Conservation (phyloP, 2,329 filamentous ascomycete species). For the Grosmannia serpens region DNA sequence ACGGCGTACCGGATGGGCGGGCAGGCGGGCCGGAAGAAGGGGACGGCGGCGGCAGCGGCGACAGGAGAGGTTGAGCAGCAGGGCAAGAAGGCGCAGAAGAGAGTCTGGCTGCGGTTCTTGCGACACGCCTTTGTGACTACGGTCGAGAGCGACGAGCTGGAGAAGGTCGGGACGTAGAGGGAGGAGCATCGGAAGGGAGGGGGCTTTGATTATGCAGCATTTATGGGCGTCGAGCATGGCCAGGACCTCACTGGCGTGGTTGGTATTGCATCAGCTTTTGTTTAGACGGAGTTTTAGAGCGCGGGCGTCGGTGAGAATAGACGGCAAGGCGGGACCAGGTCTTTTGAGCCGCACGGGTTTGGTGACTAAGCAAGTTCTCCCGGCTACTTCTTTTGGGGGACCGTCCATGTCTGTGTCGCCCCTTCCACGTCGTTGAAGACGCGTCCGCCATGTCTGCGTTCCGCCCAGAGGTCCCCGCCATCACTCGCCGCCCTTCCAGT, state of each 20-base stretch:
- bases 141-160: conserved; percentile 52
- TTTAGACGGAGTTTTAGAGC: not conserved
- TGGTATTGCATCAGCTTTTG: not conserved
- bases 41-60: conserved; percentile 21
- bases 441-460: not conserved
- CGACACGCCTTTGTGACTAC: conserved; percentile 70
- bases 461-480: not conserved
- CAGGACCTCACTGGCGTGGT: not conserved
- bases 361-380: no score
- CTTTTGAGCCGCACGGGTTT: no score
- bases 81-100: conserved; percentile 46
- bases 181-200: not conserved
- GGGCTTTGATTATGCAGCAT: not conserved
- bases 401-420: no score
- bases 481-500: conserved; percentile 41
- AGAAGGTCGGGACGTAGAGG: conserved; percentile 20
- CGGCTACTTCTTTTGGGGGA: no score
- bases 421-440: conserved; percentile 2
- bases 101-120: conserved; percentile 69
- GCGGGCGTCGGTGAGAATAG: not conserved
- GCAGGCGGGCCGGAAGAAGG: conserved; percentile 26
- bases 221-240: not conserved
- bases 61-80: conserved; percentile 26
- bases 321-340: not conserved
- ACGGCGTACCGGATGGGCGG: conserved; percentile 68